A percentile compares a stretch with the other conserved stretches of the same genome.
Conservation (phyloP, 495 filamentous ascomycete genomes). For the Physcia stellaris region DNA sequence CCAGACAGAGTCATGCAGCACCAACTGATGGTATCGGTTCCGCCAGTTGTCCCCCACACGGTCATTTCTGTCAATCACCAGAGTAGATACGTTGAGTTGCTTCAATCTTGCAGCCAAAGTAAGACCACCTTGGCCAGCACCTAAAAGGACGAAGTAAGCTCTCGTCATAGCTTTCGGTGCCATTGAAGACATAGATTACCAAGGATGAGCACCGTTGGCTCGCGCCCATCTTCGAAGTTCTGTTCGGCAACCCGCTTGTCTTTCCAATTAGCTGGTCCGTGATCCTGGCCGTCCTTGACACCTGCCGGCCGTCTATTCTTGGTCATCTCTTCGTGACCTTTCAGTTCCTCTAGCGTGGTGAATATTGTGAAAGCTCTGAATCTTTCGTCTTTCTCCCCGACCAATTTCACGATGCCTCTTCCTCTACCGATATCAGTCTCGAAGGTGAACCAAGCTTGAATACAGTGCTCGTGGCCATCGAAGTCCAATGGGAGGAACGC, state of each 20-base stretch:
- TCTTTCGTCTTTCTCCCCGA: constrained; percentile 30
- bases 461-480: constrained; percentile 24
- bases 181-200: constrained; percentile 40
- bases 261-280: constrained; percentile 46
- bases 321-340: constrained; percentile 35
- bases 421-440: constrained; percentile 41
- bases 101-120: constrained; percentile 56
- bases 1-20: constrained; percentile 66
- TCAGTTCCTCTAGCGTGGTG: constrained; percentile 41
- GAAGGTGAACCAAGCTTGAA: constrained; percentile 29
- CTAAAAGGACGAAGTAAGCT: constrained; percentile 9
- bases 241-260: constrained; percentile 42
- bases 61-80: constrained; percentile 54
- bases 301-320: constrained; percentile 35
- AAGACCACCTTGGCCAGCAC: constrained; percentile 40
- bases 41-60: constrained; percentile 69
- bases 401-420: constrained; percentile 40
- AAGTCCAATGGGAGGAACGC: constrained; percentile 27
- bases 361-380: constrained; percentile 59
- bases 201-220: constrained; percentile 54
- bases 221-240: constrained; percentile 37
- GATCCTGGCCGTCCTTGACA: constrained; percentile 31
- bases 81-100: constrained; percentile 47
- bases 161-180: constrained; percentile 8
- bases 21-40: constrained; percentile 40